Conservation (phyloP, 257 asterid species). For the Jasminum sambac region DNA sequence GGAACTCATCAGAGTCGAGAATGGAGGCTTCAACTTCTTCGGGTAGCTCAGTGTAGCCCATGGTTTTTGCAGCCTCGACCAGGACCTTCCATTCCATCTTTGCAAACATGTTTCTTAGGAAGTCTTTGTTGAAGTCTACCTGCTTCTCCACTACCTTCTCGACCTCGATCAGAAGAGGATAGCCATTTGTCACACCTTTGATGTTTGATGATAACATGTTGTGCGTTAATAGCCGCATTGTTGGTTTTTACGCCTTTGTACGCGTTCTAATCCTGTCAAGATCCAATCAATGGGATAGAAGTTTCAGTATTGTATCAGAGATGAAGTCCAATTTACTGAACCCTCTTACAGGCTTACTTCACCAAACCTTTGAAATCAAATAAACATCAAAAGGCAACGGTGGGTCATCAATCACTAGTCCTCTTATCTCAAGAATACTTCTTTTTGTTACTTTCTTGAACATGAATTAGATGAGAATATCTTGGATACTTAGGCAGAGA, state of each 20-base stretch:
- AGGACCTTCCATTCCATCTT: conserved; percentile 82
- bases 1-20: conserved; percentile 81
- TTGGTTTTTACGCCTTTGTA: conserved; percentile 3
- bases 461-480: too few relatives aligned
- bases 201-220: conserved; percentile 87
- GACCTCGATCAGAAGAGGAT: conserved; percentile 66
- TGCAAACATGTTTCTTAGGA: conserved; percentile 70
- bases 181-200: conserved; percentile 77
- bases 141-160: conserved; percentile 57
- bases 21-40: conserved; percentile 57
- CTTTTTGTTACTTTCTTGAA: too few relatives aligned
- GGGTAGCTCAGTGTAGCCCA: conserved; percentile 80
- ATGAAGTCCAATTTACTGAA: background rate
- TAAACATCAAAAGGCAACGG: too few relatives aligned
- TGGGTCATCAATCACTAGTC: too few relatives aligned
- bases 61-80: conserved; percentile 62
- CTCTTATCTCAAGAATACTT: too few relatives aligned
- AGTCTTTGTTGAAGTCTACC: conserved; percentile 68
- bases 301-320: background rate
- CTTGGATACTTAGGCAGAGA: too few relatives aligned
- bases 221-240: conserved; percentile 87
- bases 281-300: background rate
- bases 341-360: too few relatives aligned
- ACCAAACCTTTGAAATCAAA: too few relatives aligned
- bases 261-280: background rate